Base-by-base conservation (phyloP, 495 filamentous ascomycete species). In the Aspergillus asperescens region DNA sequence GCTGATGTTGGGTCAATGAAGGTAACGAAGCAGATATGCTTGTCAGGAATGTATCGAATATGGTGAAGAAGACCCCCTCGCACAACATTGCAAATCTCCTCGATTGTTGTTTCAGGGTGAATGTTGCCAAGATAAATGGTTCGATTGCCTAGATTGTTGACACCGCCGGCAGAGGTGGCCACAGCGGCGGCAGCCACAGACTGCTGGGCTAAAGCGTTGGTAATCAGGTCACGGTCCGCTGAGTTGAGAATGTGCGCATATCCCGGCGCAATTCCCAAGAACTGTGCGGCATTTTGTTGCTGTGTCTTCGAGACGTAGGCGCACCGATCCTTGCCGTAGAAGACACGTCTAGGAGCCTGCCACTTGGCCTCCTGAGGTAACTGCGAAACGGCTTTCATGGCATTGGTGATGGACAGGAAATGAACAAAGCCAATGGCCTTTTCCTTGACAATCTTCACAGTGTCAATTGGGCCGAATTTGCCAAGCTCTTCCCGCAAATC, bases 231-330 rank as follows among this genome's bases (percentile, higher is more conserved):
- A 12, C 91, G 87, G 66, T 98, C 93, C 31, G 93, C 91, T 22
- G 87, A 88, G 64, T 95, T 97, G 50, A 97, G 79, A 61, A 96
- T 89, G 65, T 96, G 90, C 2, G 93, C 90, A 67, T 96, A 96
- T 23, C 92, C 92, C n/a, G 93, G 93, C 9, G 93, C 89, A 60
- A 98, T 98, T 42, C 93, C 94, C 8, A 98, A 80, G 66, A 96
- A 98, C 71, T 98, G 93, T 23, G 93, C 93, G 13, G 93, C 93
- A 62, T 98, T 98, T 75, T 98, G 93, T 71, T 98, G 93, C 72
- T 98, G 93, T 0, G 93, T 98, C 80, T 98, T 98, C 37, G 93
- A 98, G 31, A 98, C 91, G 64, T 98, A 98, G 16, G 93, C 93
- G 64, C 93, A 98, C 38, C 93, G 81, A 67, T 98, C 93, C 74